Percentiles rank a stretch among this genome's conserved stretches.
phyloP scores from a whole-genome alignment of 306 rosid genomes.

The Begonia fuchsioides region DNA sequence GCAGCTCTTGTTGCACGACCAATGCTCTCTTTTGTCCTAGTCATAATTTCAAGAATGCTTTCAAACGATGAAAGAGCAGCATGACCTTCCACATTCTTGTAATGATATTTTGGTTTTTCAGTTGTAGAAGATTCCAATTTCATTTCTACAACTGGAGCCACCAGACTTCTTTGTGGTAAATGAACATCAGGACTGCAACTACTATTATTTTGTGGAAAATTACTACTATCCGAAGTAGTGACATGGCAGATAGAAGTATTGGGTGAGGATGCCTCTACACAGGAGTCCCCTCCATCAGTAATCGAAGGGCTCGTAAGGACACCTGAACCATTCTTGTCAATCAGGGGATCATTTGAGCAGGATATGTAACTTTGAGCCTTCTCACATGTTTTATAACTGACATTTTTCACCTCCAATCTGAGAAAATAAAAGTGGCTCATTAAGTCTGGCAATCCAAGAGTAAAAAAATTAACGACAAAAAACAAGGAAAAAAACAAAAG shows the following conservation, averaged over 20 bases:
- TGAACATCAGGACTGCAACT: constrained; percentile 75
- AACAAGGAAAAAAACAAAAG: background rate
- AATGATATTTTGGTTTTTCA: constrained; percentile 36
- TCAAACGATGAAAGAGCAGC: constrained; percentile 70
- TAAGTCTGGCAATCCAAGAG: constrained; percentile 1
- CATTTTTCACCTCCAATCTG: constrained; percentile 40
- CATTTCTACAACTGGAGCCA: constrained; percentile 26
- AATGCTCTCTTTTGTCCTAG: constrained; percentile 90
- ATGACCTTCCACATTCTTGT: constrained; percentile 51
- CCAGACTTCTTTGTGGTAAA: constrained; percentile 30
- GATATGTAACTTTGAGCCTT: constrained; percentile 36
- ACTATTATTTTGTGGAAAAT: constrained; percentile 48
- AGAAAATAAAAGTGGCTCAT: constrained; percentile 7
- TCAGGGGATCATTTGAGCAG: constrained; percentile 33
- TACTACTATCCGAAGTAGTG: constrained; percentile 62
- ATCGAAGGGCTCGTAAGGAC: constrained; percentile 39
- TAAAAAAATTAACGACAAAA: background rate
- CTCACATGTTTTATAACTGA: constrained; percentile 15
- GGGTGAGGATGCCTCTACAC: constrained; percentile 49
- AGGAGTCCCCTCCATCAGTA: constrained; percentile 51
- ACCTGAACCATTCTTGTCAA: constrained; percentile 28
- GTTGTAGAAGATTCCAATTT: constrained; percentile 33
- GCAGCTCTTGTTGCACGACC: constrained; percentile 93
- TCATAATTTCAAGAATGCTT: constrained; percentile 64
- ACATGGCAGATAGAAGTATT: constrained; percentile 36